Conservation (phyloP, 345 rosid species). For the Aurinia saxatilis region DNA sequence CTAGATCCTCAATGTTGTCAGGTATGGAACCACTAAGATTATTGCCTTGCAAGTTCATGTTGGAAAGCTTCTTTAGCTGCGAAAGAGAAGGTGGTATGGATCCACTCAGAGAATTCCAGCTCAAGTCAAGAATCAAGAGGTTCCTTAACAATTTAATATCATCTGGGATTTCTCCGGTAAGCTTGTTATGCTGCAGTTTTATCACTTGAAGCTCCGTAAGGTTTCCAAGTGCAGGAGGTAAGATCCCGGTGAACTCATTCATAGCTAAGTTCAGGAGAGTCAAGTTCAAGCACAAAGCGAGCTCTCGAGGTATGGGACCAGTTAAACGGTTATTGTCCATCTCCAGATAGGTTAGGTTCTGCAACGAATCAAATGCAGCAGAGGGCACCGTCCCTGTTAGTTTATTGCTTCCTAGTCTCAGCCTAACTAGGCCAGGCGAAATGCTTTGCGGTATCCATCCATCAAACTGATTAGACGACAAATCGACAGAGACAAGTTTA, state of each 20-base stretch:
- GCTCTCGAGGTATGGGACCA: slow-evolving; percentile 37
- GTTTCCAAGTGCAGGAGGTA: slow-evolving; percentile 39
- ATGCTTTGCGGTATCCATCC: slow-evolving; percentile 43
- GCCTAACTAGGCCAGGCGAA: slow-evolving; percentile 42
- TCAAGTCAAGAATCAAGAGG: slow-evolving; percentile 38
- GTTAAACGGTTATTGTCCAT: slow-evolving; percentile 55
- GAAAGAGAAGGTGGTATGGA: slow-evolving; percentile 50
- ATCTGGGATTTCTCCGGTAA: slow-evolving; percentile 48
- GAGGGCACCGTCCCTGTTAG: slow-evolving; percentile 38
- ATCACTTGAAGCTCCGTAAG: slow-evolving; percentile 48
- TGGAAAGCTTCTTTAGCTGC: slow-evolving; percentile 28
- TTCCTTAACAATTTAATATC: slow-evolving; percentile 20
- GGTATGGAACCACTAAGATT: slow-evolving; percentile 56
- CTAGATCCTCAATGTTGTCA: slow-evolving; percentile 22
- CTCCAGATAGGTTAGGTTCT: slow-evolving; percentile 51
- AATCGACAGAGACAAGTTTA: slow-evolving; percentile 39
- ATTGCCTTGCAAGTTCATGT: slow-evolving; percentile 51
- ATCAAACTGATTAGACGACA: slow-evolving; percentile 42
- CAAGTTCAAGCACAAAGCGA: slow-evolving; percentile 40
- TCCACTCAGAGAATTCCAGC: slow-evolving; percentile 57
- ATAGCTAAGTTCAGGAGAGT: slow-evolving; percentile 52
- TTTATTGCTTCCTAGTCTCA: slow-evolving; percentile 62
- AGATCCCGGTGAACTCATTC: slow-evolving; percentile 37
- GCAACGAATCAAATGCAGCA: slow-evolving; percentile 15
- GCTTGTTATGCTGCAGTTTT: slow-evolving; percentile 44